These are phyloP conservation scores for Zymoseptoria brevis DNA, from an alignment of 2,329 filamentous ascomycete species.

Conservation along the genomic window DNA sequence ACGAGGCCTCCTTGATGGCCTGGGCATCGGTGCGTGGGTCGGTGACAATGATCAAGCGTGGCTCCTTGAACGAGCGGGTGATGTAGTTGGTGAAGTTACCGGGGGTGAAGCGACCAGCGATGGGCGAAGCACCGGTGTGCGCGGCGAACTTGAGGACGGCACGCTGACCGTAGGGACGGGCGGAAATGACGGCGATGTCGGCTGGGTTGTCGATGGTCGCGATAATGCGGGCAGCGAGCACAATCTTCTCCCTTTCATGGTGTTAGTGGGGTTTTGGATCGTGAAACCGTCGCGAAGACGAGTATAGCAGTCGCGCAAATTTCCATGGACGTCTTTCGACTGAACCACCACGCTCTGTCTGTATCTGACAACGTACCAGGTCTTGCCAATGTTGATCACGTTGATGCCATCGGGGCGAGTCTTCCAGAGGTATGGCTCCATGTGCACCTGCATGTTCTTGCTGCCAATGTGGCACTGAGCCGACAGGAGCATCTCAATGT, in stretches of 20 bases:
- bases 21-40: constrained; percentile 99
- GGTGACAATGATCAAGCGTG: constrained; percentile 97
- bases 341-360: neutral
- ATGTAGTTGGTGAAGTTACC: constrained; percentile 99
- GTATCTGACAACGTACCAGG: constrained; percentile 60
- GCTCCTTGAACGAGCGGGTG: constrained; percentile 99
- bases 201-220: constrained; percentile 98
- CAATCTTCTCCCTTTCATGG: constrained; percentile 89
- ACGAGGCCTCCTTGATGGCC: constrained; percentile 99
- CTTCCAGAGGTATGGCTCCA: constrained; percentile 99
- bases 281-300: neutral
- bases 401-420: constrained; percentile 97
- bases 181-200: constrained; percentile 98
- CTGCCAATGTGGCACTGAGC: constrained; percentile 93
- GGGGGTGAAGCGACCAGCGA: constrained; percentile 98
- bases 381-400: constrained; percentile 99
- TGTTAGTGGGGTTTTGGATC: constrained; percentile 8
- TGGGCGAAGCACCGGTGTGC: constrained; percentile 95
- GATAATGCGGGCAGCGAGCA: constrained; percentile 97
- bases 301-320: neutral
- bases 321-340: no score
- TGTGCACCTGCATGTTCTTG: constrained; percentile 99
- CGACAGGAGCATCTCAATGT: constrained; percentile 99
- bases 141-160: constrained; percentile 99
- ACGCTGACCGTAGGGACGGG: constrained; percentile 98